Conservation (phyloP, 139 green algal species). For the Chlorella sp. region DNA sequence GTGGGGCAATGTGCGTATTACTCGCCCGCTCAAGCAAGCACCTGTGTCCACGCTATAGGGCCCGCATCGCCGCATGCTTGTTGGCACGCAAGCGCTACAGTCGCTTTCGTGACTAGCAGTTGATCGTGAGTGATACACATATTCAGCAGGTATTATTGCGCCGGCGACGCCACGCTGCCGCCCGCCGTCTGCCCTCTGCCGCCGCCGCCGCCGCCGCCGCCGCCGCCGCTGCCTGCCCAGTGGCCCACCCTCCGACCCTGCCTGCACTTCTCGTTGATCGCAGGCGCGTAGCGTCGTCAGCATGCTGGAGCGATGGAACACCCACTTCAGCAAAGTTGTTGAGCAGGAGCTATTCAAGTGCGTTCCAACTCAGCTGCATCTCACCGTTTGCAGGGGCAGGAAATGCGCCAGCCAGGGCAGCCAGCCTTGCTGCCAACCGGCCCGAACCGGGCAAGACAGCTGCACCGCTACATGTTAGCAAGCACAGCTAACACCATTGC, state of each 20-base stretch:
- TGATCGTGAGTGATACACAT: not conserved
- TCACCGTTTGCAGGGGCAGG: not conserved
- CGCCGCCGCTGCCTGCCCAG: not conserved
- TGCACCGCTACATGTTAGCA: not conserved
- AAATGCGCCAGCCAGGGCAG: no score
- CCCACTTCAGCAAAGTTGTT: constrained; percentile 64
- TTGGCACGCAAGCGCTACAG: no score
- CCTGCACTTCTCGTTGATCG: not conserved
- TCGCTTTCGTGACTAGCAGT: no score
- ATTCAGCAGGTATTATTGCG: not conserved
- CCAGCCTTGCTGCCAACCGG: no score
- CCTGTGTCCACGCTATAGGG: no score
- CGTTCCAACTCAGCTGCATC: not conserved
- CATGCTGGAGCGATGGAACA: constrained; percentile 75
- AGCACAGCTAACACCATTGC: not conserved
- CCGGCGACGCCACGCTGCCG: no score
- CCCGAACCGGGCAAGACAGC: not conserved
- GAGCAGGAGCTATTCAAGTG: constrained; percentile 72
- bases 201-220: not conserved
- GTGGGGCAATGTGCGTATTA: no score
- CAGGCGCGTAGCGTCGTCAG: not conserved
- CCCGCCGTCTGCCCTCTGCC: not conserved
- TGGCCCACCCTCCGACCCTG: not conserved
- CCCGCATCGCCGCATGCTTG: no score
- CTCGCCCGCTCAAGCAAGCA: no score